Percentiles rank a stretch among this genome's conserved stretches.
Evolutionary conservation across 768 basidiomycete species (phyloP).

Genomic region (Clavulina sp.): DNA sequence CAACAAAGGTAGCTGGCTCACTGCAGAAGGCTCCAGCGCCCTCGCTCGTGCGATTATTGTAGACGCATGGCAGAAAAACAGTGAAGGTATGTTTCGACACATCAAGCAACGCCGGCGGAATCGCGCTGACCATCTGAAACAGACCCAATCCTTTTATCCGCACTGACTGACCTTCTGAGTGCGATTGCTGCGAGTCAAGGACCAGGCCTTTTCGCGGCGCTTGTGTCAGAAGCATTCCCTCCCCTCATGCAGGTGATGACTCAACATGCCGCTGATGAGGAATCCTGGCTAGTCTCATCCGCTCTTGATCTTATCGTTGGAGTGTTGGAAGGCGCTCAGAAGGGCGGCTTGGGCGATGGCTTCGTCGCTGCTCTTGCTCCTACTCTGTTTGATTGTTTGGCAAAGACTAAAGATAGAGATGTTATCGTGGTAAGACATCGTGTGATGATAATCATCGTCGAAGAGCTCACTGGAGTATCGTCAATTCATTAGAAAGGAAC

Average conservation of each 20-base stretch:
- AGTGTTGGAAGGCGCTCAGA: slow-evolving; percentile 45
- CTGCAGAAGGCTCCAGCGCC: slow-evolving; percentile 42
- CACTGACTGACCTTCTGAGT: slow-evolving; percentile 63
- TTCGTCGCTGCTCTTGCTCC: slow-evolving; percentile 65
- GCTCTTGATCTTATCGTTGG: slow-evolving; percentile 69
- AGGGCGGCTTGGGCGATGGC: slow-evolving; percentile 51
- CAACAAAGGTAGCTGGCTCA: slow-evolving; percentile 55
- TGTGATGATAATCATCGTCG: not conserved
- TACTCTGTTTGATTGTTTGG: slow-evolving; percentile 51
- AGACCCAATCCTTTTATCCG: slow-evolving; percentile 83
- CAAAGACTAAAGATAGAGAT: slow-evolving; percentile 67
- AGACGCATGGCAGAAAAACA: slow-evolving; percentile 78
- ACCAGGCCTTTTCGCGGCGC: slow-evolving; percentile 45
- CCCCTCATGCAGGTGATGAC: slow-evolving; percentile 47
- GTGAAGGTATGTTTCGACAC: slow-evolving; percentile 57
- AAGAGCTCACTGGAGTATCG: not conserved
- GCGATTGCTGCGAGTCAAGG: slow-evolving; percentile 46
- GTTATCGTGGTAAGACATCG: slow-evolving; percentile 24
- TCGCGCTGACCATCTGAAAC: not conserved
- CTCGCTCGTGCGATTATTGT: slow-evolving; percentile 48
- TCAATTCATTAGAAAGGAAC: slow-evolving; percentile 53
- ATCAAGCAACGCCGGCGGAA: not conserved
- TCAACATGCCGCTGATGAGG: slow-evolving; percentile 31
- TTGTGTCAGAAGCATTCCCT: slow-evolving; percentile 60
- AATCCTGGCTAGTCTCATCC: slow-evolving; percentile 60